Evolutionary conservation across 2,329 filamentous ascomycete species (phyloP).

Genomic region (Beauveria asiatica): DNA sequence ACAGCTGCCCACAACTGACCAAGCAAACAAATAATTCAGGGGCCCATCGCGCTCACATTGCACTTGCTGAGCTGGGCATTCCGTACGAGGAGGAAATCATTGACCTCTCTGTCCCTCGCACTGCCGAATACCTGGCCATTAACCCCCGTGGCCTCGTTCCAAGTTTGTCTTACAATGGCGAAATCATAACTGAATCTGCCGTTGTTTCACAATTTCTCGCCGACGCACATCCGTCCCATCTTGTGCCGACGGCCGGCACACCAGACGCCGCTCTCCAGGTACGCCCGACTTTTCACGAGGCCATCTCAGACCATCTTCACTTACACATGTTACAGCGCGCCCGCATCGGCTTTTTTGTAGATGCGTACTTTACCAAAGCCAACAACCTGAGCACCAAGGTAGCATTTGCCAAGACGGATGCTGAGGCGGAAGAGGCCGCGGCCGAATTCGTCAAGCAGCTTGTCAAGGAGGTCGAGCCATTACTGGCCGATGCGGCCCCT

Average conservation of each 20-base stretch:
- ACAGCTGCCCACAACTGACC: neutral
- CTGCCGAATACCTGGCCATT: conserved; percentile 64
- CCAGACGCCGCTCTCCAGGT: conserved; percentile 43
- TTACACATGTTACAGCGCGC: conserved; percentile 37
- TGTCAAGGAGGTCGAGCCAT: conserved; percentile 64
- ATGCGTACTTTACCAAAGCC: conserved; percentile 59
- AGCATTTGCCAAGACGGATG: conserved; percentile 37
- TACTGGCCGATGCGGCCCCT: conserved; percentile 47
- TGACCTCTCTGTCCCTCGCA: conserved; percentile 59
- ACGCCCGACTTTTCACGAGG: no score
- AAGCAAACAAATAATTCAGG: conserved; percentile 21
- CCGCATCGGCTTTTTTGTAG: conserved; percentile 62
- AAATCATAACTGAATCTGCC: conserved; percentile 65
- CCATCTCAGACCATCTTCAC: neutral
- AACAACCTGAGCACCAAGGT: conserved; percentile 37
- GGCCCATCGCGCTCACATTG: conserved; percentile 70
- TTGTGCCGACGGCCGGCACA: conserved; percentile 48
- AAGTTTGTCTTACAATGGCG: conserved; percentile 53
- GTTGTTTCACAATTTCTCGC: conserved; percentile 65
- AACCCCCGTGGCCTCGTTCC: conserved; percentile 77
- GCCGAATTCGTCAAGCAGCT: conserved; percentile 47
- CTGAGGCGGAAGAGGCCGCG: conserved; percentile 39
- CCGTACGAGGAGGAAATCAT: conserved; percentile 64
- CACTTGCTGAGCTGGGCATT: conserved; percentile 56
- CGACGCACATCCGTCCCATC: conserved; percentile 59